Conservation (phyloP, 768 basidiomycete species). For the Strobilomyces dryophilus region DNA sequence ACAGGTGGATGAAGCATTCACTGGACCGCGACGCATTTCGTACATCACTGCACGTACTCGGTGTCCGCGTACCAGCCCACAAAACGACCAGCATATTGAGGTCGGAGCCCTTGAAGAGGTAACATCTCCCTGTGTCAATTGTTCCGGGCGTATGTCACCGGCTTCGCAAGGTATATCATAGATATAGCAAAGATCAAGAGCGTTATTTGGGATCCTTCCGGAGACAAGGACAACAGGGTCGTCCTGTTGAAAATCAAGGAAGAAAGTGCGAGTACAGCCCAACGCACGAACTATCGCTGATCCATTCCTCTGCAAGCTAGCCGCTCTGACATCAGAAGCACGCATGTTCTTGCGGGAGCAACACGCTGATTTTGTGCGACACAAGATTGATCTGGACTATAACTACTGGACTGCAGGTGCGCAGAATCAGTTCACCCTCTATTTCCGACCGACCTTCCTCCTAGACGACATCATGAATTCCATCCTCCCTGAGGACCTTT, state of each 20-base stretch:
- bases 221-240: slow-evolving; percentile 51
- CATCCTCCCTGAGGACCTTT: slow-evolving; percentile 74
- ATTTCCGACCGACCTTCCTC: slow-evolving; percentile 1
- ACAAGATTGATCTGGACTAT: slow-evolving; percentile 69
- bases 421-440: neutral
- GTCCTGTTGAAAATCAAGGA: slow-evolving; percentile 60
- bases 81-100: slow-evolving; percentile 56
- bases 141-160: slow-evolving; percentile 8
- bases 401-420: slow-evolving; percentile 86
- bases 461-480: slow-evolving; percentile 81
- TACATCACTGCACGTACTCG: slow-evolving; percentile 63
- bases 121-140: slow-evolving; percentile 15
- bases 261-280: slow-evolving; percentile 46
- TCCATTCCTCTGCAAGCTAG: slow-evolving; percentile 46
- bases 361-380: slow-evolving; percentile 49
- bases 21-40: slow-evolving; percentile 66
- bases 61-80: slow-evolving; percentile 55
- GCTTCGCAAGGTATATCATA: slow-evolving; percentile 48
- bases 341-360: slow-evolving; percentile 53
- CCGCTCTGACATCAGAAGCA: slow-evolving; percentile 57
- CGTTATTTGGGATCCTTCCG: slow-evolving; percentile 49
- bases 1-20: slow-evolving; percentile 45
- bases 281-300: slow-evolving; percentile 1
- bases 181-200: slow-evolving; percentile 65
- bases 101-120: slow-evolving; percentile 59